Evolutionary conservation across 1,284 basidiomycete genomes (phyloP), one percentile per base, ranked within the genome.

Genomic region (Earliella scabrosa): DNA sequence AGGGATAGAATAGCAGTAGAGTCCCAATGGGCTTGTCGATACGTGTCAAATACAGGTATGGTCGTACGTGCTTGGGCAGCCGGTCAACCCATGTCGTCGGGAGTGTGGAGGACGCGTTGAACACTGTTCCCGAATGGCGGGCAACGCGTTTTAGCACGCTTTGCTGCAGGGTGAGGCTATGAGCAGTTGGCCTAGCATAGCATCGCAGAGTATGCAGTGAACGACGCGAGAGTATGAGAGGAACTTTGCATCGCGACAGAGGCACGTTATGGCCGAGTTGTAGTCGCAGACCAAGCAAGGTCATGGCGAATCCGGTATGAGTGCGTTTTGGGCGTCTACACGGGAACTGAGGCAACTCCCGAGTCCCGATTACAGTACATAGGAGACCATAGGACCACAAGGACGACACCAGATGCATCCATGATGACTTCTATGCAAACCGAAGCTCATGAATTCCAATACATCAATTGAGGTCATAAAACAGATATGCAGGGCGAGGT

Each of bases 1-100:
- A 98, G 1, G 97, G 97, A 79, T 94, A 96, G 71, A 90, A 97
- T 11, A 99, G 79, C 5, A 99, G 76, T 56, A 96, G 77, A 0
- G 93, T 94, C 20, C 97, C 97, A 61, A 97, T 98, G 11, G 97
- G 97, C 70, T 98, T 98, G 78, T 98, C 95, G 49, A 97, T 81
- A 50, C 97, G 85, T 45, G 90, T 90, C 23, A 99, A 79, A 66
- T 90, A 87, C 7, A 96, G 68, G 72, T 98, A 99, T 2, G 97
- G 96, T 41, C 76, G 81, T 31, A 82, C 61, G 70, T 74, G 77
- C 11, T 71, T 64, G 9, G 90, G 90, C 38, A 90, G 68, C 48
- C 75, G 76, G 61, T 91, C 87, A 13, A 92, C 78, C 90, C 90
- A 92, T 74, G 86, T 75, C 49, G 66, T 61, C 8, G 73, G 64